phyloP scores from a whole-genome alignment of 257 asterid species.

The Salvia miltiorrhiza region DNA sequence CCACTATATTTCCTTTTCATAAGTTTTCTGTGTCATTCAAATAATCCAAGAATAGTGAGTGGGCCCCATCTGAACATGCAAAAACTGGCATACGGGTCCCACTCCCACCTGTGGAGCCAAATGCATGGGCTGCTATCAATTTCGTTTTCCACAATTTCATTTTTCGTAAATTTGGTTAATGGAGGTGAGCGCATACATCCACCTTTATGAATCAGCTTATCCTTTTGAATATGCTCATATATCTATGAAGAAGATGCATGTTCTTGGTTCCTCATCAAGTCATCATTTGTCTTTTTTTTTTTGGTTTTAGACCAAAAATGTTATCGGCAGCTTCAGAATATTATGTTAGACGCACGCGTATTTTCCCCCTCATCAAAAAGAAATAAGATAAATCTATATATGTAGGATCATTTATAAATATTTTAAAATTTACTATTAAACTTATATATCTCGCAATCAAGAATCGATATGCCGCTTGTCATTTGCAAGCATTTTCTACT shows the following conservation, averaged over 20 bases:
- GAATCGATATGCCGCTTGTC: too few relatives aligned
- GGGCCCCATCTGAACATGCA: conserved; percentile 3
- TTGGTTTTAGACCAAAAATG: background rate
- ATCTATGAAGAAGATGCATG: background rate
- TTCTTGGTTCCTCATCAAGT: background rate
- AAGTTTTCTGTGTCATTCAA: background rate
- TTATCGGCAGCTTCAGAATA: too few relatives aligned
- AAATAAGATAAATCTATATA: too few relatives aligned
- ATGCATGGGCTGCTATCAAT: background rate
- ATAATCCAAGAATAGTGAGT: background rate
- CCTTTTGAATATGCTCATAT: background rate
- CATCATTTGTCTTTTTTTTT: background rate
- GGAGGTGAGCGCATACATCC: background rate
- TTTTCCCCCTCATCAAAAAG: too few relatives aligned
- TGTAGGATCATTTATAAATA: too few relatives aligned
- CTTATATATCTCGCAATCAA: too few relatives aligned
- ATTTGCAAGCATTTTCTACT: too few relatives aligned
- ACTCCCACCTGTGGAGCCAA: background rate
- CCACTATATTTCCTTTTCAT: background rate
- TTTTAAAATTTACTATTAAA: too few relatives aligned
- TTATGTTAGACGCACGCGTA: too few relatives aligned
- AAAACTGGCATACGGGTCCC: background rate
- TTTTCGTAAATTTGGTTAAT: background rate
- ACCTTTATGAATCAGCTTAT: background rate
- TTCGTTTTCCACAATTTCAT: background rate